Evolutionary conservation across 2,329 filamentous ascomycete species (phyloP).

Genomic region (Cercospora citrullina): DNA sequence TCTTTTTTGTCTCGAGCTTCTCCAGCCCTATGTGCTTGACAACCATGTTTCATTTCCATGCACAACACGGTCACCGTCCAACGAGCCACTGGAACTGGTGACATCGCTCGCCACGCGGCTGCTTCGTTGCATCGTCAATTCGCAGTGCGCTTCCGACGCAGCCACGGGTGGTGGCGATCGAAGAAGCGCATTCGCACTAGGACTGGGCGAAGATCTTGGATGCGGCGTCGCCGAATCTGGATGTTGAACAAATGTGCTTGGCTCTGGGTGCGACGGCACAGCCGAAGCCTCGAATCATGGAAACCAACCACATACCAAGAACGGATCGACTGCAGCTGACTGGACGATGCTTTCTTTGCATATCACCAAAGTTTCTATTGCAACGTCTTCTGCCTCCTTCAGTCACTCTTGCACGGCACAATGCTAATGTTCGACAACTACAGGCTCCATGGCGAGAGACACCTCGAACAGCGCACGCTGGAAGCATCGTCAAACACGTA

Average conservation of each 20-base stretch:
- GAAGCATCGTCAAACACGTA: conserved; percentile 62
- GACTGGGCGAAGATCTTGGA: neutral
- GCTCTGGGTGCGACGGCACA: conserved; percentile 22
- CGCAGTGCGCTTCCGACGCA: neutral
- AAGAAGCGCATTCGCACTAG: neutral
- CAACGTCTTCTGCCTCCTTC: conserved; percentile 2
- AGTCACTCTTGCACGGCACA: neutral
- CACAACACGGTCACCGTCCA: neutral
- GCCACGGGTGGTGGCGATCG: neutral
- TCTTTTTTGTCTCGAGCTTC: conserved; percentile 1
- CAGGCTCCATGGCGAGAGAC: conserved; percentile 60
- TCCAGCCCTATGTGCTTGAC: conserved; percentile 4
- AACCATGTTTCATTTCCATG: neutral
- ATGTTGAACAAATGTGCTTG: conserved; percentile 15
- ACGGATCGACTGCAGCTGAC: conserved; percentile 13
- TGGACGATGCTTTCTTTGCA: conserved; percentile 5
- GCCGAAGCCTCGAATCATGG: conserved; percentile 19
- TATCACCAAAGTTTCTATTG: conserved; percentile 4
- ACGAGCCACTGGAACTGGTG: neutral
- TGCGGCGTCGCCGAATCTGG: conserved; percentile 11
- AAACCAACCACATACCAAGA: conserved; percentile 12
- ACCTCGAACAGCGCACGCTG: conserved; percentile 59
- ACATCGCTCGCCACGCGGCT: neutral
- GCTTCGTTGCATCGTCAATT: neutral
- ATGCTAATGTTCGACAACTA: conserved; percentile 23